Evolutionary conservation across 805 yeast genomes (phyloP), one percentile per base, ranked within the genome.

Genomic region (Saccharomycopsis fibuligera): DNA sequence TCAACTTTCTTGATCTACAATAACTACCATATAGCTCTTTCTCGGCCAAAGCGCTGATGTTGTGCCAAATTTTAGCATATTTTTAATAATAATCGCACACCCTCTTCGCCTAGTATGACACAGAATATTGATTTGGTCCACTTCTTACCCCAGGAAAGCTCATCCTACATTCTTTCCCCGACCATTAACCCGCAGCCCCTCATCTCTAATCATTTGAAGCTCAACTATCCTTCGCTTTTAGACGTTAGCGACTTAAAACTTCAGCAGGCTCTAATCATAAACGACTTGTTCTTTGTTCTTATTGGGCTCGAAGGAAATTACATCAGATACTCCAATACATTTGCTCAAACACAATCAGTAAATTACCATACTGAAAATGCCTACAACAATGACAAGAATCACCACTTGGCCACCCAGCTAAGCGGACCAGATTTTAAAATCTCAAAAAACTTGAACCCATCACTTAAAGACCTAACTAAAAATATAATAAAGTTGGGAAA

Each of bases 371-470:
- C 42, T 9, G 41, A 48, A 27, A 16, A 9, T 23, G 9, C 23
- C 17, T 10, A n/a, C 24, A 41, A 39, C 40, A 38, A 35, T 31
- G 22, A 12, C 30, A 36, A 21, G 41, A 47, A 16, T 35, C 54
- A 9, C 66, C 62, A 8, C 67, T 64, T 12, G 68, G n/a, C n/a
- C n/a, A n/a, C n/a, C n/a, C n/a, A n/a, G n/a, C 73, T 30, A 62
- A 74, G 39, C 64, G 95, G 95, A 0, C 95, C 96, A 23, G 91
- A 83, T 51, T 89, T 75, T 63, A 74, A 78, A 53, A 75, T 88
- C 23, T 81, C 85, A 37, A 83, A 79, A 55, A 79, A 76, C 50
- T 67, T 93, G 57, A 95, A 87, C 58, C 73, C 84, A 1, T 77
- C 89, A 23, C 68, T 87, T 50, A 83, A 83, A 59, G 84, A 83